Evolutionary conservation across 2,329 filamentous ascomycete species (phyloP).

Genomic region (Scedosporium apiospermum): DNA sequence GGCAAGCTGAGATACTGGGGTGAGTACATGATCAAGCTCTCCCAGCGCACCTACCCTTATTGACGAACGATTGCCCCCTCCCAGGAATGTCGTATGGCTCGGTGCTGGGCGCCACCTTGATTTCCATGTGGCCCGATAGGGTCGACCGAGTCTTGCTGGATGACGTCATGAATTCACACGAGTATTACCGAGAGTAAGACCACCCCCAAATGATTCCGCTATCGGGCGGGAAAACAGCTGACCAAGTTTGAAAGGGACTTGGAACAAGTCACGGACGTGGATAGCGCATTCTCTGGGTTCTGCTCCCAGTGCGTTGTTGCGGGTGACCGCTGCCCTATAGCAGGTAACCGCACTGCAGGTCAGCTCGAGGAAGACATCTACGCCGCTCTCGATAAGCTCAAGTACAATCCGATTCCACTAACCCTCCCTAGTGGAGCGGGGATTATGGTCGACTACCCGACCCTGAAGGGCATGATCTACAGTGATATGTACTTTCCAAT

Average conservation of each 20-base stretch:
- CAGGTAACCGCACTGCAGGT: conserved; percentile 18
- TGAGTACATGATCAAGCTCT: not conserved
- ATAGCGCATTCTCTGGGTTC: conserved; percentile 19
- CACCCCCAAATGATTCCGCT: not conserved
- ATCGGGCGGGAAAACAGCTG: too few relatives aligned
- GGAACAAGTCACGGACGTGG: conserved; percentile 16
- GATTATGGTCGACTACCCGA: conserved; percentile 16
- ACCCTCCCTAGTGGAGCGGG: conserved; percentile 4
- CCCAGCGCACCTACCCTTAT: too few relatives aligned
- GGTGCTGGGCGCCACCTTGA: conserved; percentile 4
- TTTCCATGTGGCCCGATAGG: conserved; percentile 7
- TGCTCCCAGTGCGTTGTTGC: conserved; percentile 17
- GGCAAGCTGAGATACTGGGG: conserved; percentile 3
- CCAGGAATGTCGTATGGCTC: conserved; percentile 8
- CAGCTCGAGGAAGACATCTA: conserved; percentile 25
- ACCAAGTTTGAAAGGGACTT: conserved; percentile 11
- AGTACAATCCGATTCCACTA: conserved; percentile 16
- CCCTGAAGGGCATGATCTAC: conserved; percentile 13
- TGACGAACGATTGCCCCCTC: not conserved
- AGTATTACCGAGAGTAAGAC: conserved; percentile 20
- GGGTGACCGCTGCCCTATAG: conserved; percentile 18
- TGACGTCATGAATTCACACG: conserved; percentile 16
- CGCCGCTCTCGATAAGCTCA: conserved; percentile 17
- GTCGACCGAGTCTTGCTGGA: conserved; percentile 8
- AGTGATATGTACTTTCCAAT: conserved; percentile 14